These are phyloP conservation scores for Diaporthe caulivora DNA, from an alignment of 2,329 filamentous ascomycete species.

Conservation along the genomic window DNA sequence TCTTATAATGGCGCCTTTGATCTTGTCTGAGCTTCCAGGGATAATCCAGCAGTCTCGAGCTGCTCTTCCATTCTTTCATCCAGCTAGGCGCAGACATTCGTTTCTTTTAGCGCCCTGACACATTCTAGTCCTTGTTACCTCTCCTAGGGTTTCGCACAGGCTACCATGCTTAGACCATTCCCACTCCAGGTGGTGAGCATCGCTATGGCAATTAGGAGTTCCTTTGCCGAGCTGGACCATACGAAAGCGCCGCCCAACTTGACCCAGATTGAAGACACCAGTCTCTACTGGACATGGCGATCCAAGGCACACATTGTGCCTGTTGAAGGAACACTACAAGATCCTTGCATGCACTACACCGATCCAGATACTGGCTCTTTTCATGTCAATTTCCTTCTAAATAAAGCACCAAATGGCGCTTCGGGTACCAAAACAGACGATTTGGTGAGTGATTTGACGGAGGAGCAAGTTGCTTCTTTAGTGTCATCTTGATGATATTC, in stretches of 20 bases:
- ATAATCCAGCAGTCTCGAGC: neutral
- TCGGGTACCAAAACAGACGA: conserved; percentile 56
- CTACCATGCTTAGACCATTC: neutral
- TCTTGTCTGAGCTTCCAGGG: neutral
- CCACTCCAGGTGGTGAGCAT: neutral
- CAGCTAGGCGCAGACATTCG: neutral
- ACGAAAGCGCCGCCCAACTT: conserved; percentile 51
- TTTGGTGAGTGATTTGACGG: conserved; percentile 41
- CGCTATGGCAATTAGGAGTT: neutral
- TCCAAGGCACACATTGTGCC: conserved; percentile 55
- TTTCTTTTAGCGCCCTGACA: neutral
- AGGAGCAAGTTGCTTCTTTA: neutral
- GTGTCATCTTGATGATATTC: neutral
- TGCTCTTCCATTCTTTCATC: neutral
- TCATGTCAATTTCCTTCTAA: conserved; percentile 56
- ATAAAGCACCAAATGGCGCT: conserved; percentile 45
- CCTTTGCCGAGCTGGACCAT: neutral
- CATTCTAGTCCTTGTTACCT: neutral
- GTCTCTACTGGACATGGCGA: conserved; percentile 48
- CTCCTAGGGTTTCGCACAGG: neutral
- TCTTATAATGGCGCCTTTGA: neutral
- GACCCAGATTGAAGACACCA: conserved; percentile 51
- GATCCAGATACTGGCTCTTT: conserved; percentile 58
- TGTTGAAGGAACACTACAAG: conserved; percentile 54
- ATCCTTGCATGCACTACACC: conserved; percentile 59